A percentile compares a stretch with the other conserved stretches of the same genome.
Conservation (phyloP, 768 basidiomycete genomes). For the Mrakia gelida region DNA sequence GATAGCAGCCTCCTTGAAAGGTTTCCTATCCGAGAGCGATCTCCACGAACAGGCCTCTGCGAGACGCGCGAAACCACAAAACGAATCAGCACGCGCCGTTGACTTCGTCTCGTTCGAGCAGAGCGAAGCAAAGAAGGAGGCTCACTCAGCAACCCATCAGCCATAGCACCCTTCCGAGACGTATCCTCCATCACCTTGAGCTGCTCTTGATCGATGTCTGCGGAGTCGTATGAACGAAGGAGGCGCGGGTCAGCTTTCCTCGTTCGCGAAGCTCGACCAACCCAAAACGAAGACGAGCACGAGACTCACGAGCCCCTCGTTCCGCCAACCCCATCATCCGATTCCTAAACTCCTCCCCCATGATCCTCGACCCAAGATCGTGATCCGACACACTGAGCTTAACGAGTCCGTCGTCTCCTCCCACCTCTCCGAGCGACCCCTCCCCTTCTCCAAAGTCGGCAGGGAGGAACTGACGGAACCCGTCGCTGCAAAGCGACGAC, state of each 20-base stretch:
- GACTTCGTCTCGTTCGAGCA: too few species aligned
- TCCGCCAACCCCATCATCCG: constrained; percentile 5
- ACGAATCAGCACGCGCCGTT: too few species aligned
- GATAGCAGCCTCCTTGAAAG: background rate
- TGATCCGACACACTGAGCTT: constrained; percentile 5
- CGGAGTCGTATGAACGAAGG: too few species aligned
- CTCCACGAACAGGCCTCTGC: constrained; percentile 12
- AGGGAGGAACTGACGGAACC: constrained; percentile 9
- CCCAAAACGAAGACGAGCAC: too few species aligned
- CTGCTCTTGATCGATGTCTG: background rate
- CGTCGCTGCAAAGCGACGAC: constrained; percentile 7
- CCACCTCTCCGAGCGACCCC: background rate
- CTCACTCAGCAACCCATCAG: constrained; percentile 10
- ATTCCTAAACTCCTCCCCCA: constrained; percentile 10
- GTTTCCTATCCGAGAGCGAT: background rate
- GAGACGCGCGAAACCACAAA: background rate
- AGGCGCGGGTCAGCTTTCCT: too few species aligned
- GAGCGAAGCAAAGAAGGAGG: background rate
- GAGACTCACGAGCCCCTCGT: background rate
- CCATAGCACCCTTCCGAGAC: background rate
- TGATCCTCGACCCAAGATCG: constrained; percentile 15
- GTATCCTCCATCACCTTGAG: constrained; percentile 10
- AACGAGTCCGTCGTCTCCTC: constrained; percentile 1
- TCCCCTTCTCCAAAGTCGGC: constrained; percentile 6
- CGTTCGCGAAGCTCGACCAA: too few species aligned